Evolutionary conservation across 2,329 filamentous ascomycete genomes (phyloP).

Genomic region (Fusarium caatingaense): DNA sequence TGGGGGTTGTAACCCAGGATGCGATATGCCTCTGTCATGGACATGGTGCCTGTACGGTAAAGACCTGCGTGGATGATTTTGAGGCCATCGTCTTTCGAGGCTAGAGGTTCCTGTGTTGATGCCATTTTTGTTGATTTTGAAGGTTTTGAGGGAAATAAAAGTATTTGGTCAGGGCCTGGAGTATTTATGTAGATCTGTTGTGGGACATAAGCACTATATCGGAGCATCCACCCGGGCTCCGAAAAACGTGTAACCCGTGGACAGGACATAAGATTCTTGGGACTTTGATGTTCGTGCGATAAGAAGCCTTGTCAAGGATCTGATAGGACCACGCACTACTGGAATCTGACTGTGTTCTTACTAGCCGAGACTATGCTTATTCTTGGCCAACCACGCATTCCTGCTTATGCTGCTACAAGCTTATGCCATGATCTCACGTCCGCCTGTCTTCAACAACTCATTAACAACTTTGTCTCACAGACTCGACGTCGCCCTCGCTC

Average conservation of each 20-base stretch:
- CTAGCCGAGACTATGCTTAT: not conserved
- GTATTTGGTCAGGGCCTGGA: too few relatives aligned
- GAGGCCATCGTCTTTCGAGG: not conserved
- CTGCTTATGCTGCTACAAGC: not conserved
- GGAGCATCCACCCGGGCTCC: not conserved
- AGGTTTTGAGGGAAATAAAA: not conserved
- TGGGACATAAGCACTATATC: not conserved
- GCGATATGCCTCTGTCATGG: conserved; percentile 16
- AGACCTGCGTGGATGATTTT: conserved; percentile 17
- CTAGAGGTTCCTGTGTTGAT: not conserved
- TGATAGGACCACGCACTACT: not conserved
- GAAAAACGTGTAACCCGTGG: not conserved
- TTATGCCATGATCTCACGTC: accelerated
- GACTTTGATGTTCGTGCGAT: not conserved
- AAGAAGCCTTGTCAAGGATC: not conserved
- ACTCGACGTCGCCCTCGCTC: conserved; percentile 31
- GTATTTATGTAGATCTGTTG: not conserved
- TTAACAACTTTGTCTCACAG: not conserved
- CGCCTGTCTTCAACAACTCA: too few relatives aligned
- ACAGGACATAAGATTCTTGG: not conserved
- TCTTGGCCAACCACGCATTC: not conserved
- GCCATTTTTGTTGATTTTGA: not conserved
- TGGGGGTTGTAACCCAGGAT: conserved; percentile 9
- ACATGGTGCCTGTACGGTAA: conserved; percentile 12
- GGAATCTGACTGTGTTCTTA: not conserved